phyloP scores from a whole-genome alignment of 192 early-diverging fungal genomes.

The Backusella tuberculispora region DNA sequence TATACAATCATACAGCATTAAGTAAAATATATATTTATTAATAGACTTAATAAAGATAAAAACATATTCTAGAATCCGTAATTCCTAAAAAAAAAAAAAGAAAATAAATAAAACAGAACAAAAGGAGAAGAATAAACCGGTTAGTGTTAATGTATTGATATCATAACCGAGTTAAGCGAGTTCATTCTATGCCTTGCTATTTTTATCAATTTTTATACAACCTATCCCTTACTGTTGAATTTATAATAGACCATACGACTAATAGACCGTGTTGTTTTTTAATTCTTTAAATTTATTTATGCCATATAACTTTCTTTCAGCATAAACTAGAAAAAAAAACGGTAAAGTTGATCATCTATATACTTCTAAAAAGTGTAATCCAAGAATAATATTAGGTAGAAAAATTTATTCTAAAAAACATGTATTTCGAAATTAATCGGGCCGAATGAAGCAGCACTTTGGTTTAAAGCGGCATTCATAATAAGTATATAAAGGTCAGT shows the following conservation, averaged over 20 bases:
- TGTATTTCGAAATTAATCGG: neutral
- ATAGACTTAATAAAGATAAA: no score
- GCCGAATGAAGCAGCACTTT: neutral
- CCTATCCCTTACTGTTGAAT: neutral
- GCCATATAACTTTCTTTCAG: neutral
- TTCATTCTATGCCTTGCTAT: neutral
- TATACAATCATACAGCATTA: no score
- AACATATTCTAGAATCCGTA: no score
- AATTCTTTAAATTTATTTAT: neutral
- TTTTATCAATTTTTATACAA: neutral
- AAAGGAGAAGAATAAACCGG: no score
- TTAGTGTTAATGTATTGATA: neutral
- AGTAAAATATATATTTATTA: no score
- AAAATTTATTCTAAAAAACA: neutral
- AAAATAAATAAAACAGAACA: no score
- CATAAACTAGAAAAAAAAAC: neutral
- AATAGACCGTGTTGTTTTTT: no score
- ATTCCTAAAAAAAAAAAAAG: neutral
- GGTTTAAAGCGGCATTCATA: neutral
- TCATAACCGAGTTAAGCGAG: neutral
- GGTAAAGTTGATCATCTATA: neutral
- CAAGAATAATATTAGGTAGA: neutral
- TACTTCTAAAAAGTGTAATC: neutral
- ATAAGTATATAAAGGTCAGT: neutral
- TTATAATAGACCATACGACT: neutral